Evolutionary conservation across 2,329 filamentous ascomycete genomes (phyloP).

Genomic region (Rhynchosporium agropyri): DNA sequence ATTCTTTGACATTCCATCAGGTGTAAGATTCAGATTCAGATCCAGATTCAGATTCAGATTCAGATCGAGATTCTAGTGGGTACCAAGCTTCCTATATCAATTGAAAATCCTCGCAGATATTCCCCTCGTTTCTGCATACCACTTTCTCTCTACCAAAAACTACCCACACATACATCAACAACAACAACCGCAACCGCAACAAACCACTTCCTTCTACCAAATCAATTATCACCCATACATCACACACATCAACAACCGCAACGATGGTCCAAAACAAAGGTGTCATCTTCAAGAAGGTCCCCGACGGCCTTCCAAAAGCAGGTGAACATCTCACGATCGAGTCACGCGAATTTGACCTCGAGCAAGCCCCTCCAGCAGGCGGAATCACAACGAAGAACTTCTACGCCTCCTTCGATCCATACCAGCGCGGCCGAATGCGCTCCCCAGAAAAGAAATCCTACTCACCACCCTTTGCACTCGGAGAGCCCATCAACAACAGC

Average conservation of each 20-base stretch:
- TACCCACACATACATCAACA: neutral
- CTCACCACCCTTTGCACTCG: slow-evolving; percentile 61
- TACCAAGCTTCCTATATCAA: neutral
- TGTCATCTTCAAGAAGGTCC: slow-evolving; percentile 72
- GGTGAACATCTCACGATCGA: slow-evolving; percentile 73
- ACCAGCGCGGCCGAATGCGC: slow-evolving; percentile 81
- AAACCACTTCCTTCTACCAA: too few relatives aligned
- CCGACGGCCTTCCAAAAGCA: slow-evolving; percentile 65
- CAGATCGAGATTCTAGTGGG: neutral
- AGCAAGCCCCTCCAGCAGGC: slow-evolving; percentile 61
- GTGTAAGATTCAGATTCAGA: neutral
- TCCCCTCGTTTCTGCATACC: neutral
- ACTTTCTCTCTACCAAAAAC: neutral
- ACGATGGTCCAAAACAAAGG: slow-evolving; percentile 67
- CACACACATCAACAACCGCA: slow-evolving; percentile 18
- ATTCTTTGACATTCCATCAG: slow-evolving; percentile 9
- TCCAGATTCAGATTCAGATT: too few relatives aligned
- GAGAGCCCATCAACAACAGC: slow-evolving; percentile 65
- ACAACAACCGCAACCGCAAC: slow-evolving; percentile 22
- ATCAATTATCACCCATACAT: too few relatives aligned
- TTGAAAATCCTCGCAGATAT: neutral
- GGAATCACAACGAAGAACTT: slow-evolving; percentile 71
- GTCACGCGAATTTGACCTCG: slow-evolving; percentile 66
- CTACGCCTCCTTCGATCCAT: slow-evolving; percentile 75
- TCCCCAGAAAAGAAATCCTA: slow-evolving; percentile 67